These are phyloP conservation scores for Heritiera fomes DNA, from an alignment of 345 rosid genomes.

Conservation along the genomic window DNA sequence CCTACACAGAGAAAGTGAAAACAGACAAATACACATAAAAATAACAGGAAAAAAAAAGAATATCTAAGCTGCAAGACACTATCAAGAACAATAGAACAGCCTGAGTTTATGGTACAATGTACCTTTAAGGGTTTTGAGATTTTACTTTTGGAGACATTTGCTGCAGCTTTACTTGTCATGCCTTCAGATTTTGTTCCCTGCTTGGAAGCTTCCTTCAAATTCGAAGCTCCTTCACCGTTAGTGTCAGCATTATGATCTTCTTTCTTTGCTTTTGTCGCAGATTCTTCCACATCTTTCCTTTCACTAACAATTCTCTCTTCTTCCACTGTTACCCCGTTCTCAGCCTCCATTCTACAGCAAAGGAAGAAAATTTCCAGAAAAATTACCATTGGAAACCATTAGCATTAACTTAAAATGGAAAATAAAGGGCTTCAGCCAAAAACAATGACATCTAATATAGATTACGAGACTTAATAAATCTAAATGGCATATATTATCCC, in stretches of 20 bases:
- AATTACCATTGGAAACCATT: slow-evolving; percentile 18
- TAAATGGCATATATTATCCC: slow-evolving; percentile 9
- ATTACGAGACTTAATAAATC: not conserved
- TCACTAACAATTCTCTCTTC: slow-evolving; percentile 36
- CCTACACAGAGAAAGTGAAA: slow-evolving; percentile 39
- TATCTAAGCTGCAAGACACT: not conserved
- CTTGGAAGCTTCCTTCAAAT: slow-evolving; percentile 32
- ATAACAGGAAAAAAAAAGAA: not conserved
- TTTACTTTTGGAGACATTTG: slow-evolving; percentile 41
- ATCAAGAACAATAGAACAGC: slow-evolving; percentile 14
- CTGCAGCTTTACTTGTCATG: slow-evolving; percentile 29
- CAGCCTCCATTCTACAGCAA: slow-evolving; percentile 58
- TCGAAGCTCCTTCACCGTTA: slow-evolving; percentile 23
- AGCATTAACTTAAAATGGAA: not conserved
- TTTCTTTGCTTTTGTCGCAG: slow-evolving; percentile 33
- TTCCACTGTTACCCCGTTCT: slow-evolving; percentile 36
- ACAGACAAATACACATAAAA: slow-evolving; percentile 2
- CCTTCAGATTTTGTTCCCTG: slow-evolving; percentile 35
- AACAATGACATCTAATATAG: slow-evolving; percentile 2
- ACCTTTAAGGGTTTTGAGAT: slow-evolving; percentile 51
- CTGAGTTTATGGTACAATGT: slow-evolving; percentile 26
- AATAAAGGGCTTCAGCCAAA: not conserved
- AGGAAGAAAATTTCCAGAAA: slow-evolving; percentile 23
- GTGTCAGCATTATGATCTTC: slow-evolving; percentile 35
- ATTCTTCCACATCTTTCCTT: slow-evolving; percentile 33